Evolutionary conservation across 75 land plant genomes (phyloP), one percentile per base, ranked within the genome.

Genomic region (Sequoia sempervirens): DNA sequence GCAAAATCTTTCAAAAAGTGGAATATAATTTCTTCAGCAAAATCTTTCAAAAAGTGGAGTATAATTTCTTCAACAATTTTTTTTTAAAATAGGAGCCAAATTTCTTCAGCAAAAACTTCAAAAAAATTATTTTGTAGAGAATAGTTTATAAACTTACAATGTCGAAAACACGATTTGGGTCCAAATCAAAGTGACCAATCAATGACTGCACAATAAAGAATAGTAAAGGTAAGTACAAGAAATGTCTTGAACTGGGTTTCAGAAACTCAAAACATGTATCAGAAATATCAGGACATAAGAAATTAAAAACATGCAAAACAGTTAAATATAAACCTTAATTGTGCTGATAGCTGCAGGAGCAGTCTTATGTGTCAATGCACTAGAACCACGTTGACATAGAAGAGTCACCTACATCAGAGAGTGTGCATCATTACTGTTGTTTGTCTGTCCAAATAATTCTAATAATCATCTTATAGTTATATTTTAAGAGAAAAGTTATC

Each of bases 111-210:
- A 30, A 30, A 69, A 1, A 52, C n/a, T 23, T 13, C 64, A 46
- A 80, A 85, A 10, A 9, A 61, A 28, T 32, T 34, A 32, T 70
- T 8, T 84, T 84, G 47, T 7, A 40, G 54, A 52, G 50, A 53
- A 56, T 50, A 50, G 61, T 58, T 47, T 50, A 70, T 30, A 2
- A 80, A 91, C 99, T 98, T 91, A 98, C 99, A 86, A 98, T 95
- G 75, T 98, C 99, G 88, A 96, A 98, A 47, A 95, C 99, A 56
- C 99, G 98, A 85, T 98, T 98, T 54, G 99, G 99, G 80, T 98
- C 99, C 82, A 98, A 88, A 91, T 98, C 99, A 84, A 98, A 98
- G 82, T 98, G 99, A 23, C 99, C 99, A 85, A 98, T 98, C 80
- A 98, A 88, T 40, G 99, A 98, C 99, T 98, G 99, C 87, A 92